Base-by-base conservation (phyloP, 1,284 basidiomycete genomes). In the Cutaneotrichosporon cutaneum region DNA sequence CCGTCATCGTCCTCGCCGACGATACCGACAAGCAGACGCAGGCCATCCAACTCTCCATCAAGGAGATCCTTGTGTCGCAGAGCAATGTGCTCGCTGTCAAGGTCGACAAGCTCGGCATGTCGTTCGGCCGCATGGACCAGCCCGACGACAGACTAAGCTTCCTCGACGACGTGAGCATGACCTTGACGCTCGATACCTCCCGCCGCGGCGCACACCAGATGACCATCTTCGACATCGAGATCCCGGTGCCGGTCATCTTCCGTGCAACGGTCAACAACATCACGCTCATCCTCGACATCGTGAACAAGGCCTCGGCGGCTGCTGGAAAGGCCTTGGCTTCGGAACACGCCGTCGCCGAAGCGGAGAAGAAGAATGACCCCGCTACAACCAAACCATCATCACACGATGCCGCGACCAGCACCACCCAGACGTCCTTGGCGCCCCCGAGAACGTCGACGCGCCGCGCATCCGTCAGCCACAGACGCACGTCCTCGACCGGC, bases 191-290 rank as follows among this genome's bases (percentile, higher is more conserved):
- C 67, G 94, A 98, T 77, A 92, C 84, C 64, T 86, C 90, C 4
- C 83, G 86, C n/a, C 85, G 87, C 16, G 84, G 85, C 2, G 84
- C 83, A 3, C 88, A 90, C 58, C 87, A 90, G 68, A 88, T 88
- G 81, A 90, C 90, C 8, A 92, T 84, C 71, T 89, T 98, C 63
- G 93, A 97, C 74, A 77, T 95, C 26, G 83, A 85, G n/a, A 82
- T 88, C 14, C 89, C 89, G 3, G 81, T 84, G 67, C 88, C 94
- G 1, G 85, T 98, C 69, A 85, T 95, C 56, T 88, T 99, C 79
- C 86, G 96, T 27, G 92, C 94, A 13, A 97, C 94, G 0, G 90
- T 93, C 72, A 85, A 91, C 36, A 95, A 99, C 76, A 92, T 99
- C 71, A 86, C 87, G 71, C 85, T 99, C 68, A 96, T 99, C 68